A percentile compares a stretch with the other conserved stretches of the same genome.
These are phyloP conservation scores for Perilla frutescens DNA, from an alignment of 257 asterid genomes.

Conservation along the genomic window DNA sequence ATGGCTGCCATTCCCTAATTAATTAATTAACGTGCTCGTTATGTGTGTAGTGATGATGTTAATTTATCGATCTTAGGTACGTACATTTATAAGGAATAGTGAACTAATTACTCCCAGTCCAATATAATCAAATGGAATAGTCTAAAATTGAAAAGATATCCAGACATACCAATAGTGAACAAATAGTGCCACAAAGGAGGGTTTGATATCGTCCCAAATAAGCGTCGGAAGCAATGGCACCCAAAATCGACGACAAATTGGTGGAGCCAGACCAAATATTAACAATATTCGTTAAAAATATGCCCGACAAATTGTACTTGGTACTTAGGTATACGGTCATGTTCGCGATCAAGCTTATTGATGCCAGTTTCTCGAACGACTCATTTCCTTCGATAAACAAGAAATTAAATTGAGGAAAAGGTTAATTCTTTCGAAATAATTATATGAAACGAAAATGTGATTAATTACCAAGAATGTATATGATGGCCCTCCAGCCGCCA, in stretches of 20 bases:
- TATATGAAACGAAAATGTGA: background rate
- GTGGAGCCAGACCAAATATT: slow-evolving; percentile 70
- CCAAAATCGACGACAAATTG: slow-evolving; percentile 61
- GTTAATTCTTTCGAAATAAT: background rate
- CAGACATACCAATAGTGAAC: slow-evolving; percentile 57
- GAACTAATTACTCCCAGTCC: too few species aligned
- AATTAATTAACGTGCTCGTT: background rate
- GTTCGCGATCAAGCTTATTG: slow-evolving; percentile 75
- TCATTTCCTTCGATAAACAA: slow-evolving; percentile 56
- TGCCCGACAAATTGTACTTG: slow-evolving; percentile 64
- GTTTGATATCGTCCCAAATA: slow-evolving; percentile 71
- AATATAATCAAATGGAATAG: too few species aligned
- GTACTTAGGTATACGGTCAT: slow-evolving; percentile 66
- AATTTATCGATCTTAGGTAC: too few species aligned
- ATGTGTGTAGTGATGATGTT: background rate
- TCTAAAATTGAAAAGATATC: too few species aligned
- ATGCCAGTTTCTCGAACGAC: slow-evolving; percentile 88
- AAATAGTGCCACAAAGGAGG: slow-evolving; percentile 65
- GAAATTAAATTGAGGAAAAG: background rate
- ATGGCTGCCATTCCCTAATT: slow-evolving; percentile 64
- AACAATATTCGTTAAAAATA: slow-evolving; percentile 67
- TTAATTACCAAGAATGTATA: slow-evolving; percentile 68
- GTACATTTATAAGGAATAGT: too few species aligned
- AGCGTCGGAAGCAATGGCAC: slow-evolving; percentile 73
- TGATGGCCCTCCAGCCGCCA: slow-evolving; percentile 84